These are phyloP conservation scores for Trametes versicolor DNA, from an alignment of 1,284 basidiomycete species.

Conservation along the genomic window DNA sequence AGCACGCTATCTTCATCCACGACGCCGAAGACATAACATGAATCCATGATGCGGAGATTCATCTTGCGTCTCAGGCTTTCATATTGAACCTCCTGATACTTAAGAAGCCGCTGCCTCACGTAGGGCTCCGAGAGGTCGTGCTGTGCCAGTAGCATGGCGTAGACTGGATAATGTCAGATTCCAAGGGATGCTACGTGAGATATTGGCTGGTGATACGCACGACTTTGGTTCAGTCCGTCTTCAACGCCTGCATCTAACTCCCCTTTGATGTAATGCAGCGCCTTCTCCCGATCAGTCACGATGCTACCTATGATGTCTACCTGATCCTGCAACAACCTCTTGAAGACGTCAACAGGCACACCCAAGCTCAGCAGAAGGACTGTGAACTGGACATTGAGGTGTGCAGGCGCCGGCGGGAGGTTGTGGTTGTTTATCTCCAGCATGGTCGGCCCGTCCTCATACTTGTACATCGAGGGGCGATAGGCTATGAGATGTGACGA, in stretches of 20 bases:
- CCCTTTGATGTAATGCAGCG: conserved; percentile 31
- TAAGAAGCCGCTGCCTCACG: conserved; percentile 24
- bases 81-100: conserved; percentile 33
- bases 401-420: conserved; percentile 25
- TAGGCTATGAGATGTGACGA: conserved; percentile 25
- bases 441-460: conserved; percentile 34
- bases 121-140: conserved; percentile 35
- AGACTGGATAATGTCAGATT: conserved; percentile 20
- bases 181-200: not conserved
- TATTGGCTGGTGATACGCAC: conserved; percentile 17
- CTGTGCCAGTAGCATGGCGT: conserved; percentile 32
- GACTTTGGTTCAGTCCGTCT: conserved; percentile 28
- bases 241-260: conserved; percentile 35
- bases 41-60: conserved; percentile 31
- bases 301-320: conserved; percentile 35
- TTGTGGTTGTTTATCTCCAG: conserved; percentile 36
- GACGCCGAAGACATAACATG: conserved; percentile 34
- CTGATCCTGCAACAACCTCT: conserved; percentile 32
- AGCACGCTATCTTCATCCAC: conserved; percentile 36
- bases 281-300: conserved; percentile 32
- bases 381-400: conserved; percentile 33
- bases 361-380: conserved; percentile 32
- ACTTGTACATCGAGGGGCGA: conserved; percentile 37
- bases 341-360: conserved; percentile 25
- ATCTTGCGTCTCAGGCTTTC: conserved; percentile 29